These are phyloP conservation scores for Dalechampia spathulata DNA, from an alignment of 441 rosid genomes.

Conservation along the genomic window DNA sequence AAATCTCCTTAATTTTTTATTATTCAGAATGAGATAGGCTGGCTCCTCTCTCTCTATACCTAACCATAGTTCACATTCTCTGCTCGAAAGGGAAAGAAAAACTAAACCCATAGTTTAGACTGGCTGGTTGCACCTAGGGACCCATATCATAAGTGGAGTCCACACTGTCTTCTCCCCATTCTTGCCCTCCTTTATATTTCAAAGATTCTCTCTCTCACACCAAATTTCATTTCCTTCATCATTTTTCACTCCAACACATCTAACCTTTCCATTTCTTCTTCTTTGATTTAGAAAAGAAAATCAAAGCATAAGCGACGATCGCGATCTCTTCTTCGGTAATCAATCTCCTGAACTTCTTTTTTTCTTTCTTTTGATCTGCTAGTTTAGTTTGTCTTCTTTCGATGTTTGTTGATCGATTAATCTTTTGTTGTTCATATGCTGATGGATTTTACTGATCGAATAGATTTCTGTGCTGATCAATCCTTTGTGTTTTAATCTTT, in stretches of 20 bases:
- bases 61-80: too few relatives aligned
- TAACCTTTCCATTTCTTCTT: slow-evolving; percentile 9
- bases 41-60: too few relatives aligned
- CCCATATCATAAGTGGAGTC: slow-evolving; percentile 30
- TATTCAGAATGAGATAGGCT: too few relatives aligned
- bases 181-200: slow-evolving; percentile 17
- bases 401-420: too few relatives aligned
- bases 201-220: slow-evolving; percentile 18
- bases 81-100: neutral
- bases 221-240: slow-evolving; percentile 5
- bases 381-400: neutral
- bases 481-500: too few relatives aligned
- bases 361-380: neutral
- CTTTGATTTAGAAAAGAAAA: neutral
- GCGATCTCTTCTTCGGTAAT: slow-evolving; percentile 25
- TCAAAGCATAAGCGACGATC: slow-evolving; percentile 11
- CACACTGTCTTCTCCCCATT: slow-evolving; percentile 8
- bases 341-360: slow-evolving; percentile 5
- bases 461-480: neutral
- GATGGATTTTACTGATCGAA: slow-evolving; percentile 5
- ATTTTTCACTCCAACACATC: too few relatives aligned
- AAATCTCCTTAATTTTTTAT: too few relatives aligned
- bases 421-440: neutral
- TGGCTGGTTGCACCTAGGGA: slow-evolving; percentile 14
- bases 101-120: too few relatives aligned